phyloP scores from a whole-genome alignment of 176 grass and related monocot species.

The Themeda triandra region DNA sequence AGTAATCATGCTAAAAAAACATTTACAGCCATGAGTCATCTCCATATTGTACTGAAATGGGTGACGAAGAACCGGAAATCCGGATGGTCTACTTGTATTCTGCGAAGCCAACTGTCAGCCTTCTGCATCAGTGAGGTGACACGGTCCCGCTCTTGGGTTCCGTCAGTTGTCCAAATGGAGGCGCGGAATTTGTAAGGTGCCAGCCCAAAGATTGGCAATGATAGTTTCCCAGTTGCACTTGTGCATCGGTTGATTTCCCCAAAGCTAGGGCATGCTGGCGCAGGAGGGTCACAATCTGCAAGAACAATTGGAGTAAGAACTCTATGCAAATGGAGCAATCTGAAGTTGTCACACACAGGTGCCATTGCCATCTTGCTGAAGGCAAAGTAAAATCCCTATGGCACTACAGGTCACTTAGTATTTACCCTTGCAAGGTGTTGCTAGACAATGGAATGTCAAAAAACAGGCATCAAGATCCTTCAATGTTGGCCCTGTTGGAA shows the following conservation, averaged over 20 bases:
- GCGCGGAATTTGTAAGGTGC: conserved; percentile 78
- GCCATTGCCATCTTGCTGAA: not conserved
- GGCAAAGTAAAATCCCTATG: not conserved
- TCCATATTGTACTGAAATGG: conserved; percentile 49
- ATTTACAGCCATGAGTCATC: conserved; percentile 65
- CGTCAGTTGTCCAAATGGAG: conserved; percentile 57
- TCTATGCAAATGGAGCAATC: not conserved
- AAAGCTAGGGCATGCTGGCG: conserved; percentile 35
- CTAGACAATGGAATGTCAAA: conserved; percentile 86
- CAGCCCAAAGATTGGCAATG: conserved; percentile 64
- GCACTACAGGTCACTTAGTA: conserved; percentile 25
- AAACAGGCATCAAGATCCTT: conserved; percentile 98
- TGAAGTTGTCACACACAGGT: not conserved
- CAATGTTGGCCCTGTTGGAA: conserved; percentile 94
- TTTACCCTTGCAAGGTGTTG: conserved; percentile 78
- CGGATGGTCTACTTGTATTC: conserved; percentile 70
- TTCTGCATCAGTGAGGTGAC: conserved; percentile 59
- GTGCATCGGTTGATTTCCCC: conserved; percentile 23
- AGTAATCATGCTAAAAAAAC: conserved; percentile 17
- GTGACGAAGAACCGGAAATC: conserved; percentile 72
- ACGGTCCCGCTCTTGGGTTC: conserved; percentile 29
- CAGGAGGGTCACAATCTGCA: conserved; percentile 40
- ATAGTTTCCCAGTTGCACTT: conserved; percentile 34
- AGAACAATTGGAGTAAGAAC: not conserved
- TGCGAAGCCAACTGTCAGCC: conserved; percentile 70